phyloP scores from a whole-genome alignment of 2,329 filamentous ascomycete species.

The Alternaria rosae region DNA sequence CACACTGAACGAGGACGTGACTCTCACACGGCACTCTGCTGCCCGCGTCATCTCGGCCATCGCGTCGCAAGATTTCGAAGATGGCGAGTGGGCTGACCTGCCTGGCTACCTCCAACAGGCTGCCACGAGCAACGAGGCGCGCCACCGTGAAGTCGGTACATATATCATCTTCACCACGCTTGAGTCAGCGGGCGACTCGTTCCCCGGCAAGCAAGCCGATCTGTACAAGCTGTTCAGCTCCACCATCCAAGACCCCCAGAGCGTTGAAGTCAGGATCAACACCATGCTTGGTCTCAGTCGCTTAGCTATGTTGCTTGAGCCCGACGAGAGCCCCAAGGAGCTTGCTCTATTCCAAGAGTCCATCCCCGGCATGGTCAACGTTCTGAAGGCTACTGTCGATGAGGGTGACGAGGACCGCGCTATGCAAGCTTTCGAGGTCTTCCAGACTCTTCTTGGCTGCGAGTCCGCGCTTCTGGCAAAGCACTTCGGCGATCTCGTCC shows the following conservation, averaged over 20 bases:
- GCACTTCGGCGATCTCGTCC: slow-evolving; percentile 88
- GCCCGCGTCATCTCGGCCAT: slow-evolving; percentile 88
- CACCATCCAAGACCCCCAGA: slow-evolving; percentile 90
- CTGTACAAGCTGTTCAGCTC: slow-evolving; percentile 84
- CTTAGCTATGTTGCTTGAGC: slow-evolving; percentile 84
- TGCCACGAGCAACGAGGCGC: slow-evolving; percentile 74
- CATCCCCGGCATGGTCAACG: slow-evolving; percentile 86
- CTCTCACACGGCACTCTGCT: slow-evolving; percentile 82
- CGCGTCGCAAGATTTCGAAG: slow-evolving; percentile 83
- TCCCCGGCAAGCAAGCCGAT: slow-evolving; percentile 79
- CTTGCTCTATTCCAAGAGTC: slow-evolving; percentile 79
- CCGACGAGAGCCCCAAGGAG: slow-evolving; percentile 80
- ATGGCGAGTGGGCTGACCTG: slow-evolving; percentile 85
- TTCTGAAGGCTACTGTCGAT: slow-evolving; percentile 84
- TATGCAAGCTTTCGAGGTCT: slow-evolving; percentile 92
- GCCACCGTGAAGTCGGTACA: slow-evolving; percentile 86
- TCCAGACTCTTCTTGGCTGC: slow-evolving; percentile 92
- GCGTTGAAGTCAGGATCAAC: slow-evolving; percentile 91
- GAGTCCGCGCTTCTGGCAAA: slow-evolving; percentile 82
- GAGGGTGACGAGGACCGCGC: slow-evolving; percentile 84
- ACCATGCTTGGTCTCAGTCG: slow-evolving; percentile 90
- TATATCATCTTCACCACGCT: slow-evolving; percentile 93
- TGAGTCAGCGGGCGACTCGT: slow-evolving; percentile 84
- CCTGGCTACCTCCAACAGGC: slow-evolving; percentile 81
- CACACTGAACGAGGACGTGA: slow-evolving; percentile 78